Base-by-base conservation (phyloP, 352 stramenopile species). In the Pythium grandisporangium region DNA sequence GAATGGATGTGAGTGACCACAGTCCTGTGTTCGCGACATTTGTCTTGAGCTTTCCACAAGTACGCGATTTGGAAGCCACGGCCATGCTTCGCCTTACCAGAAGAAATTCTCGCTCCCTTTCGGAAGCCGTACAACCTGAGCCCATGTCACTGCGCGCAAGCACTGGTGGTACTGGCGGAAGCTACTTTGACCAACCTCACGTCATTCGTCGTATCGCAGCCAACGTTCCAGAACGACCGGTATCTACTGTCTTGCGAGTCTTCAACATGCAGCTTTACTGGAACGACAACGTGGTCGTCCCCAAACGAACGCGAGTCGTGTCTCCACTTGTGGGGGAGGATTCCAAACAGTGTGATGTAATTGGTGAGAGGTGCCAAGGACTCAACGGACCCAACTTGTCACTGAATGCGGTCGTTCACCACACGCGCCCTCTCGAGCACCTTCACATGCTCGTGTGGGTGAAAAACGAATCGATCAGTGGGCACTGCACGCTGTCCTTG, bases 391-490 rank as follows among this genome's bases (percentile, higher is more conserved):
- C 72, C 5, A 76, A 72, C 42, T 45, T 88, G 16, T 84, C 74
- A 29, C 55, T 88, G 16, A 91, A 91, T 35, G 70, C 73, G 3
- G 68, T 87, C 5, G 58, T 91, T 17, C 72, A 87, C 36, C 78
- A 91, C 50, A 57, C 63, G 1, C 72, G 72, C 5, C 70, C 71
- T 13, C 57, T 91, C 1, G 69, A 85, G 33, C 70, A 88, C 48
- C 52, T 91, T 10, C 78, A 91, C 48, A 91, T 91, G 78, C 63
- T 91, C 13, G 67, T 91, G 12, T 91, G 74, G 78, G 72, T 91
- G 19, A 84, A 77, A 44, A 77, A 86, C 34, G 78, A 91, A 24
- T 68, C 63, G 7, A 80, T 91, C 27, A 74, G 67, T 29, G 78
- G 78, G 24, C 78, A 91, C 54, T 91, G 78, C 56, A 81, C 72